Conservation (phyloP, 768 basidiomycete species). For the Cystofilobasidium bisporidii region DNA sequence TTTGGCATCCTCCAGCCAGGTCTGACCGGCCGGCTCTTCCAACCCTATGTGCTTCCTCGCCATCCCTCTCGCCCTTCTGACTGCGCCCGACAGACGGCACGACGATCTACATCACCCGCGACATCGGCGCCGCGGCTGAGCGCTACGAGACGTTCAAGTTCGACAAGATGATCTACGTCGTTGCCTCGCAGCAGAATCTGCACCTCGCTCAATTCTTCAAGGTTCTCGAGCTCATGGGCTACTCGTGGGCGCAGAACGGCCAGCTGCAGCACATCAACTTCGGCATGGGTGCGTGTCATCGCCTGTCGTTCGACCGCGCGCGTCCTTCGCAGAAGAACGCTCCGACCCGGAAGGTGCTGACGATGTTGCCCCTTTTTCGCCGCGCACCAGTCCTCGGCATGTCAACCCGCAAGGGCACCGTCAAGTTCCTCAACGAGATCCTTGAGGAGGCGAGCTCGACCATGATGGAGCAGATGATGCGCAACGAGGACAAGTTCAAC, state of each 20-base stretch:
- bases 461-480: conserved; percentile 95
- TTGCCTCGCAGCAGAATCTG: conserved; percentile 54
- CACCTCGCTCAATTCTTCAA: conserved; percentile 91
- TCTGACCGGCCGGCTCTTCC: no score
- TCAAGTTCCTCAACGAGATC: conserved; percentile 84
- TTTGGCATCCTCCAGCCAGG: no score
- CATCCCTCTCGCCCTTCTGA: no score
- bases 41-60: no score
- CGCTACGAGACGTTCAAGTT: conserved; percentile 85
- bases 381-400: conserved; percentile 77
- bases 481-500: conserved; percentile 84
- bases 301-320: no score
- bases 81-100: conserved; percentile 59
- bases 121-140: conserved; percentile 87
- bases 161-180: conserved; percentile 88
- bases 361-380: not conserved
- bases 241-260: conserved; percentile 61
- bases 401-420: conserved; percentile 76
- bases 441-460: conserved; percentile 66
- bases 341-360: no score
- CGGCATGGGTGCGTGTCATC: conserved; percentile 31
- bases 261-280: conserved; percentile 71
- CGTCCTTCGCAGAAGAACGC: no score
- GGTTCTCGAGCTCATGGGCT: conserved; percentile 77
- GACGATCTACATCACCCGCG: conserved; percentile 86